These are phyloP conservation scores for Saccharomycopsis babjevae DNA, from an alignment of 805 yeast genomes.

Conservation along the genomic window DNA sequence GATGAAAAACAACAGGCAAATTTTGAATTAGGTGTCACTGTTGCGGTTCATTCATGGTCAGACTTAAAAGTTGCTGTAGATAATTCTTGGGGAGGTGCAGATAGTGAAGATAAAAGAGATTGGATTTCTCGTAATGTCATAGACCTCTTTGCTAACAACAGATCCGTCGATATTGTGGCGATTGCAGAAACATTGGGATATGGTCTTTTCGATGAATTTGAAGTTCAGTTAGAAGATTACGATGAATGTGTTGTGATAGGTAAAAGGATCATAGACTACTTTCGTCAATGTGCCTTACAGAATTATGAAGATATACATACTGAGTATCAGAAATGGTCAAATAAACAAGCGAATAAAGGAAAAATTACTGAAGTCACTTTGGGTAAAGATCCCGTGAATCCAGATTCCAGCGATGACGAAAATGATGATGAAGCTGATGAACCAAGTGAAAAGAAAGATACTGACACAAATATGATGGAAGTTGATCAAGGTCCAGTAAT, in stretches of 20 bases:
- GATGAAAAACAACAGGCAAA: constrained; percentile 68
- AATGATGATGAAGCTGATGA: constrained; percentile 34
- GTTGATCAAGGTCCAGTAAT: constrained; percentile 45
- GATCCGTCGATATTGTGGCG: constrained; percentile 61
- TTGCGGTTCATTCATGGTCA: constrained; percentile 89
- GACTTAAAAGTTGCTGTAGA: constrained; percentile 81
- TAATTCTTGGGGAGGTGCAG: constrained; percentile 93
- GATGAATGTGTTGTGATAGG: constrained; percentile 76
- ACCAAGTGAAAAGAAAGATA: constrained; percentile 22
- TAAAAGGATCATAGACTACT: constrained; percentile 50
- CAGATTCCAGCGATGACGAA: constrained; percentile 41
- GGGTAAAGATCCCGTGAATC: constrained; percentile 53
- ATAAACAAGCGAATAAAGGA: constrained; percentile 33
- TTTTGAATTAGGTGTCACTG: constrained; percentile 87
- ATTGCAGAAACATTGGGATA: constrained; percentile 78
- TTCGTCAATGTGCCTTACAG: constrained; percentile 48
- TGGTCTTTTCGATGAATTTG: constrained; percentile 95
- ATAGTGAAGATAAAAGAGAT: constrained; percentile 83
- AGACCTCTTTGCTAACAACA: constrained; percentile 58
- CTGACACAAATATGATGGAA: constrained; percentile 31
- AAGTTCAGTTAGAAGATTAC: constrained; percentile 67
- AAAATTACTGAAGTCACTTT: constrained; percentile 34
- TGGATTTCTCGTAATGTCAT: constrained; percentile 83
- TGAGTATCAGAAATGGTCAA: constrained; percentile 49
- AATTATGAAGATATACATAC: constrained; percentile 48